Percentiles rank a stretch among this genome's conserved stretches.
phyloP scores from a whole-genome alignment of 768 basidiomycete genomes.

The Trametopsis cervina region DNA sequence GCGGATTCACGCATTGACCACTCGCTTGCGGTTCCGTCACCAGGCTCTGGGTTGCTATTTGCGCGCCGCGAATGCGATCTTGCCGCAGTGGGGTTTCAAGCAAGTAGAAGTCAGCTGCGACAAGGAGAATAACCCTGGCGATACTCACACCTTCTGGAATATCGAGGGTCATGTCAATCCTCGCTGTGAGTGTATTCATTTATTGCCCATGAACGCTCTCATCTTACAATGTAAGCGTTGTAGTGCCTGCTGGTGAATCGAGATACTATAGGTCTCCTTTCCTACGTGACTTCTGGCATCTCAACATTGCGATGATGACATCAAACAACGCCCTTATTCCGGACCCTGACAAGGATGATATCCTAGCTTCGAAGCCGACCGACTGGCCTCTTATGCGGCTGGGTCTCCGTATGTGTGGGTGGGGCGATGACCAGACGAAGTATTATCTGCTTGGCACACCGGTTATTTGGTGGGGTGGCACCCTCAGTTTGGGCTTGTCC shows the following conservation, averaged over 20 bases:
- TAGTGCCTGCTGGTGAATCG: conserved; percentile 78
- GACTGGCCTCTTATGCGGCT: conserved; percentile 93
- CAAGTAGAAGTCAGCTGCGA: conserved; percentile 95
- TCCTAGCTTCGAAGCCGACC: conserved; percentile 84
- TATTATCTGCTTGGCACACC: conserved; percentile 95
- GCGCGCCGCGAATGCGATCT: conserved; percentile 76
- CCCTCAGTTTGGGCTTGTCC: conserved; percentile 54
- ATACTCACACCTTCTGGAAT: conserved; percentile 94
- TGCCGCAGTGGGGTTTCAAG: conserved; percentile 99
- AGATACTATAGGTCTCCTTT: conserved; percentile 90
- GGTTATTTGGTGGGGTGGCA: conserved; percentile 83
- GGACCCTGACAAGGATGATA: conserved; percentile 97
- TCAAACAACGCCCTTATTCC: conserved; percentile 98
- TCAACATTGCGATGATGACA: conserved; percentile 99
- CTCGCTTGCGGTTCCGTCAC: conserved; percentile 81
- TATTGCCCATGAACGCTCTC: neutral
- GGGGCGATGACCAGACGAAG: conserved; percentile 82
- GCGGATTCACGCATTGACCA: conserved; percentile 85
- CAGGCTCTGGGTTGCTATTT: conserved; percentile 77
- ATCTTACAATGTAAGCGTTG: neutral
- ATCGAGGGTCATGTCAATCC: conserved; percentile 98
- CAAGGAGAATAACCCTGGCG: conserved; percentile 74
- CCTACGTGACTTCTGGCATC: conserved; percentile 95
- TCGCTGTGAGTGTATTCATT: conserved; percentile 53
- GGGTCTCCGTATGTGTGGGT: conserved; percentile 95